Evolutionary conservation across 352 stramenopile genomes (phyloP).

Genomic region (Pythium rhizo-oryzae): DNA sequence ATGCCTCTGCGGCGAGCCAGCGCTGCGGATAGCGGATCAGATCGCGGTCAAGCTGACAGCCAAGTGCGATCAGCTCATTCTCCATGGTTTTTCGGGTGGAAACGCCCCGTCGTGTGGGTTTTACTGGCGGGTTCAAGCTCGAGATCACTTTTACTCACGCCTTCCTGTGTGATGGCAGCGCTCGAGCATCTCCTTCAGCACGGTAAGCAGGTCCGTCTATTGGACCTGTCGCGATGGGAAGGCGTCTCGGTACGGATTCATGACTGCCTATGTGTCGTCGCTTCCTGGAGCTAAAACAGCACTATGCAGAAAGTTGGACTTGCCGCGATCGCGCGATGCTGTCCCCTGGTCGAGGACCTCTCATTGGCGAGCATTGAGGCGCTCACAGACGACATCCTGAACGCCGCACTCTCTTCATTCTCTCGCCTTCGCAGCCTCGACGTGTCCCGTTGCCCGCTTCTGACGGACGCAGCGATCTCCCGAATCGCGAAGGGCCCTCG

Average conservation of each 20-base stretch:
- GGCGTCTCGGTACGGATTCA: conserved; percentile 9
- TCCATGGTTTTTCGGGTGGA: conserved; percentile 42
- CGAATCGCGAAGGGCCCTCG: conserved; percentile 45
- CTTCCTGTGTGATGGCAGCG: conserved; percentile 28
- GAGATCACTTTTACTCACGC: too few relatives aligned
- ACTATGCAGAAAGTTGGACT: conserved; percentile 54
- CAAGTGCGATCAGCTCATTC: conserved; percentile 46
- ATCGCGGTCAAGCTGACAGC: conserved; percentile 49
- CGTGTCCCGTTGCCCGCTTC: conserved; percentile 44
- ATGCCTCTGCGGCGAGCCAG: conserved; percentile 32
- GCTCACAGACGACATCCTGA: conserved; percentile 62
- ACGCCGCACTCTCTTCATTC: conserved; percentile 38
- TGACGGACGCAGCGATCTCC: conserved; percentile 57
- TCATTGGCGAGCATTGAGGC: conserved; percentile 44
- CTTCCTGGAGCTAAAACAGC: background rate
- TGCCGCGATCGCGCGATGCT: conserved; percentile 14
- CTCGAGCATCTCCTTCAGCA: conserved; percentile 41
- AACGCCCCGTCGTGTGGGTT: conserved; percentile 18
- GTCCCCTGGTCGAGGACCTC: conserved; percentile 35
- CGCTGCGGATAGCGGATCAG: conserved; percentile 33
- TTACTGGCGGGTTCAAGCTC: too few relatives aligned
- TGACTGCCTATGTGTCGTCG: background rate
- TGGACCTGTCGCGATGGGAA: conserved; percentile 42
- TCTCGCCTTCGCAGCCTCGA: conserved; percentile 44
- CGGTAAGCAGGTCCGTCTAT: conserved; percentile 38